Percentiles rank a stretch among this genome's conserved stretches.
These are phyloP conservation scores for Westerdykella aurantiaca DNA, from an alignment of 2,329 filamentous ascomycete genomes.

Conservation along the genomic window DNA sequence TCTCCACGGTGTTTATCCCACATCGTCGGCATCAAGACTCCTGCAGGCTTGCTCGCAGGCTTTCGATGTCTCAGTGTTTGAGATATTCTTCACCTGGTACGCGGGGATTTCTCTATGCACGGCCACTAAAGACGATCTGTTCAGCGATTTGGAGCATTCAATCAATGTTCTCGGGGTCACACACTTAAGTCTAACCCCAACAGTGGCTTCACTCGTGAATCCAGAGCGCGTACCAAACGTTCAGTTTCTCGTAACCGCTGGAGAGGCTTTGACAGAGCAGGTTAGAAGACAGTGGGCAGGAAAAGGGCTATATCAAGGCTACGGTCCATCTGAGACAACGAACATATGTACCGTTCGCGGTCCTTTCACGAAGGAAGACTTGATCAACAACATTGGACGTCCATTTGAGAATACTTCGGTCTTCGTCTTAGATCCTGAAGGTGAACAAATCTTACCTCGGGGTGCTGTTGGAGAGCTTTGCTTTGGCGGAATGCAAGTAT, in stretches of 20 bases:
- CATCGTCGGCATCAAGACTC: conserved; percentile 50
- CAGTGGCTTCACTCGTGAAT: conserved; percentile 69
- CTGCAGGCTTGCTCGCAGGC: conserved; percentile 79
- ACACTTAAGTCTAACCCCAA: conserved; percentile 80
- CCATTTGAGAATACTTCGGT: conserved; percentile 71
- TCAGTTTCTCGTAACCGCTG: conserved; percentile 71
- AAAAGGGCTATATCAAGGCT: conserved; percentile 67
- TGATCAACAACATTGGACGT: conserved; percentile 69
- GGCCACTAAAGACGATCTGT: conserved; percentile 66
- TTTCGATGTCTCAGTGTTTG: conserved; percentile 84
- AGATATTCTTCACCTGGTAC: conserved; percentile 81
- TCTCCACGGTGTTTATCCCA: conserved; percentile 62
- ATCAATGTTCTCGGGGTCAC: conserved; percentile 63
- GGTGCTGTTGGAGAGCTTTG: conserved; percentile 78
- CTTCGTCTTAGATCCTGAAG: conserved; percentile 52
- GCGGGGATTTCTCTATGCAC: conserved; percentile 73
- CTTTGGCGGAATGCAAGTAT: conserved; percentile 79
- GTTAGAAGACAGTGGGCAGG: conserved; percentile 66
- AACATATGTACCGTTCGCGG: conserved; percentile 76
- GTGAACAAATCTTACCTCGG: conserved; percentile 50
- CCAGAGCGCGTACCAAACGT: conserved; percentile 65
- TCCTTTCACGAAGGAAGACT: conserved; percentile 52
- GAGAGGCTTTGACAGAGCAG: conserved; percentile 69
- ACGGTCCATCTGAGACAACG: conserved; percentile 79
- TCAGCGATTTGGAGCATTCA: conserved; percentile 62